phyloP scores from a whole-genome alignment of 163 green algal genomes.

The Scenedesmus sp. region DNA sequence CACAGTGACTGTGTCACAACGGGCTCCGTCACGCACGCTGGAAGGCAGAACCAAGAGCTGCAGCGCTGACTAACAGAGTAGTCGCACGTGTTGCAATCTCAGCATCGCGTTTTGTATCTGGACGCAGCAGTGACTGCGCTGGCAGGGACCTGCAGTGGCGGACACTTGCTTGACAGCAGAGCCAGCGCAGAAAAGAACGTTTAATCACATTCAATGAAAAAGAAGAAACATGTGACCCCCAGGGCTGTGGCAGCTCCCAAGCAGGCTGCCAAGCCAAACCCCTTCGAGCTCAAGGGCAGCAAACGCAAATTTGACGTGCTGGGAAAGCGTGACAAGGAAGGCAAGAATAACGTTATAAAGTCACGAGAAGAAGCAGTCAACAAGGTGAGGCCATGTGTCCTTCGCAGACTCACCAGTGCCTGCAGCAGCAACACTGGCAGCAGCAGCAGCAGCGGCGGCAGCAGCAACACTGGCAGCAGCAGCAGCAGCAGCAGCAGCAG shows the following conservation, averaged over 20 bases:
- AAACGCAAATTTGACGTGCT: constrained; percentile 86
- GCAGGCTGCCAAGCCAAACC: constrained; percentile 63
- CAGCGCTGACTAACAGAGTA: neutral
- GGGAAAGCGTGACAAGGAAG: constrained; percentile 74
- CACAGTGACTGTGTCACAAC: neutral
- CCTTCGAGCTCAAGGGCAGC: constrained; percentile 79
- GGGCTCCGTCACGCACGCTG: neutral
- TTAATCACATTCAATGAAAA: neutral
- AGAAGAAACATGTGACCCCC: constrained; percentile 30
- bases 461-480: neutral
- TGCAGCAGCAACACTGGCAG: too few species aligned
- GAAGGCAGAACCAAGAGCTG: neutral
- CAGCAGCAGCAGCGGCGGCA: neutral
- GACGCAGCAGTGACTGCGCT: neutral
- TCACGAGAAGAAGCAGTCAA: constrained; percentile 71
- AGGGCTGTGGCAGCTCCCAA: constrained; percentile 12
- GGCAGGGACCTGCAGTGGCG: too few species aligned
- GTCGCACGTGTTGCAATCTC: neutral
- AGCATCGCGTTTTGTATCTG: neutral
- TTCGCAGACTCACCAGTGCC: neutral
- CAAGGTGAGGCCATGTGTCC: constrained; percentile 63
- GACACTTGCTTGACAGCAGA: neutral
- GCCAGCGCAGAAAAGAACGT: neutral
- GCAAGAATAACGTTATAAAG: constrained; percentile 73
- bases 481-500: neutral